phyloP scores from a whole-genome alignment of 2,329 filamentous ascomycete species.

The Didymella pomorum region DNA sequence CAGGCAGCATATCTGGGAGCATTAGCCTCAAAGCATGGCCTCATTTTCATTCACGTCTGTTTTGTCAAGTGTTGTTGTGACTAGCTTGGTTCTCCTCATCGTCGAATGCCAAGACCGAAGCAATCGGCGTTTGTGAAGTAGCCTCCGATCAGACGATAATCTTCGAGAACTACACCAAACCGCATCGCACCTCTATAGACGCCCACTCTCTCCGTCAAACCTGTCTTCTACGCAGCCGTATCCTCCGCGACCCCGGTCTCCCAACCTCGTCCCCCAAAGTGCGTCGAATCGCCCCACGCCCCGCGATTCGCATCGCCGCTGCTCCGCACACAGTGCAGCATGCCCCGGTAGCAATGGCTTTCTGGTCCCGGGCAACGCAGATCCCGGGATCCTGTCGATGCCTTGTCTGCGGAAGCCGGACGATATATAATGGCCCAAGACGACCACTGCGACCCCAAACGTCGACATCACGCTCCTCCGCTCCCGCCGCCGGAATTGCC shows the following conservation, averaged over 20 bases:
- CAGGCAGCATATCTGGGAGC: not conserved
- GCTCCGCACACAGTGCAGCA: conserved; percentile 35
- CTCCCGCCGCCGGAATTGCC: conserved; percentile 70
- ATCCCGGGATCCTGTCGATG: conserved; percentile 69
- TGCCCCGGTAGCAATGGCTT: conserved; percentile 62
- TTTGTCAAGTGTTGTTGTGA: too few relatives aligned
- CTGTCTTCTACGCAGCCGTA: not conserved
- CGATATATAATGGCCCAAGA: conserved; percentile 60
- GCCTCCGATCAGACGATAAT: conserved; percentile 19
- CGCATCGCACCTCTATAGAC: not conserved
- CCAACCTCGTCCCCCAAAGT: conserved; percentile 18
- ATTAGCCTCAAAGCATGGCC: too few relatives aligned
- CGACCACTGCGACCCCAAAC: conserved; percentile 63
- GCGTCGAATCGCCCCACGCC: conserved; percentile 26
- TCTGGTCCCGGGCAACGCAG: conserved; percentile 73
- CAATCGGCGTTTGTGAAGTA: conserved; percentile 12
- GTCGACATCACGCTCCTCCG: conserved; percentile 69
- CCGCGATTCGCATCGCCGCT: conserved; percentile 30
- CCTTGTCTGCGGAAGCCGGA: conserved; percentile 65
- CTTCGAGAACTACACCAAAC: not conserved
- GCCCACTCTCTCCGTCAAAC: not conserved
- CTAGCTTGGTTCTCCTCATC: too few relatives aligned
- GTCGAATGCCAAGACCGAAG: conserved; percentile 10
- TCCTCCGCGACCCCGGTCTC: not conserved
- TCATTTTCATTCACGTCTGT: too few relatives aligned